Evolutionary conservation across 2,329 filamentous ascomycete species (phyloP), one percentile per base, ranked within the genome.

Genomic region (Microcera coccophila): DNA sequence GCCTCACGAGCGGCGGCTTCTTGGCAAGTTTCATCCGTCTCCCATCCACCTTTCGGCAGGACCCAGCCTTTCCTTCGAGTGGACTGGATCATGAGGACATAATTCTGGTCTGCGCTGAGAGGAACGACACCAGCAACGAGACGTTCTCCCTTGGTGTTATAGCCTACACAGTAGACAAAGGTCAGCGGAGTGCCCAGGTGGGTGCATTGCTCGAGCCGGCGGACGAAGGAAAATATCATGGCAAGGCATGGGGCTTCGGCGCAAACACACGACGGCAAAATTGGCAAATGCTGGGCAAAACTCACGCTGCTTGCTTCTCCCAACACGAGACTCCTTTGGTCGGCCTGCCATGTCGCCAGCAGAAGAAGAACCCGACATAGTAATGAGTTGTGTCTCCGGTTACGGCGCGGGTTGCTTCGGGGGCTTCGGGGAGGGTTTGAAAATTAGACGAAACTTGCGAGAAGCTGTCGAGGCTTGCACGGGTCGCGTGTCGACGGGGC

Each of bases 21-120:
- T 49, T 85, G 81, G 50, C 87, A 93, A 49, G 84, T 80, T 70
- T 98, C 93, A 67, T 98, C 93, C 24, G 82, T 85, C 68, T 98
- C 93, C 90, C 93, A 98, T 47, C 93, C 93, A 62, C 93, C 93
- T 67, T 98, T 98, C 47, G 93, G 93, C 45, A 98, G 76, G 33
- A 98, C 93, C 93, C 93, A 98, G 59, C 87, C 88, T 65, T 88
- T 88, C 59, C 90, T 84, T 52, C 88, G 81, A 39, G 87, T 91
- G 41, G 90, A 95, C 72, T 96, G 90, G 59, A 97, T 95, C 56
- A 98, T 76, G 56, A 98, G 78, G 48, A 98, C 91, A 66, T 87
- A 85, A 58, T 82, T 84, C 66, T 88, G 91, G 71, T 95, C 90
- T 59, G 78, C 69, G 42, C 88, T 93, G 53, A 97, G 75, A 52